Evolutionary conservation across 257 asterid species (phyloP).

Genomic region (Echium plantagineum): DNA sequence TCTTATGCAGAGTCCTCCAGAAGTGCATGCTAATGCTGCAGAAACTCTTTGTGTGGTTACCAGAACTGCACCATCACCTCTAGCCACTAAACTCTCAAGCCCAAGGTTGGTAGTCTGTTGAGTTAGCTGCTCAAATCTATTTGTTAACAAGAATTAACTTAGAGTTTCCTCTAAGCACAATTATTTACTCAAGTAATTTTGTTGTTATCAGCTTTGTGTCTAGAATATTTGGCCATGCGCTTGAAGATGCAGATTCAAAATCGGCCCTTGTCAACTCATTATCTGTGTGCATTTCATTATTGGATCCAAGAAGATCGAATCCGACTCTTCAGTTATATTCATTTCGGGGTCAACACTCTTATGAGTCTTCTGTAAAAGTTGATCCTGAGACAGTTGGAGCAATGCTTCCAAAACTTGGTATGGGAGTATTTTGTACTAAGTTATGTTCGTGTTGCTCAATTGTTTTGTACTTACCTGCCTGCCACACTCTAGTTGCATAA

Average conservation of each 20-base stretch:
- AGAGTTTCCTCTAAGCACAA: not conserved
- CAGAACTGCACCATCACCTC: slow-evolving; percentile 75
- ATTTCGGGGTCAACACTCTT: slow-evolving; percentile 65
- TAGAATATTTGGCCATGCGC: slow-evolving; percentile 84
- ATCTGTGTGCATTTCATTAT: slow-evolving; percentile 75
- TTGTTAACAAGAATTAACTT: not conserved
- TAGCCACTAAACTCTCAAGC: slow-evolving; percentile 83
- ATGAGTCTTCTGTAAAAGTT: slow-evolving; percentile 62
- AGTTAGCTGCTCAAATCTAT: slow-evolving; percentile 2
- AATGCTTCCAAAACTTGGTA: slow-evolving; percentile 94
- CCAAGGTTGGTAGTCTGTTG: slow-evolving; percentile 47
- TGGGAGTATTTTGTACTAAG: not conserved
- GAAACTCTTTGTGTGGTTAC: slow-evolving; percentile 90
- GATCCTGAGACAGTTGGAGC: slow-evolving; percentile 84
- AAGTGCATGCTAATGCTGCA: slow-evolving; percentile 95
- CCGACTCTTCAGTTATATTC: slow-evolving; percentile 66
- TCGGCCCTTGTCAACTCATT: slow-evolving; percentile 82
- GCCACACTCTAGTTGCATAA: not conserved
- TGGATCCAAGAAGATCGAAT: slow-evolving; percentile 87
- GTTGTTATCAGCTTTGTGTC: slow-evolving; percentile 60
- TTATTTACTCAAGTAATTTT: slow-evolving; percentile 11
- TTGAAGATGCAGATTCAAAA: slow-evolving; percentile 67
- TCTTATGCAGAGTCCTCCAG: slow-evolving; percentile 64
- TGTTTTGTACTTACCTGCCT: not conserved
- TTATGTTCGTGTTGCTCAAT: not conserved